phyloP scores from a whole-genome alignment of 768 basidiomycete species.

The Lentinula aciculospora region DNA sequence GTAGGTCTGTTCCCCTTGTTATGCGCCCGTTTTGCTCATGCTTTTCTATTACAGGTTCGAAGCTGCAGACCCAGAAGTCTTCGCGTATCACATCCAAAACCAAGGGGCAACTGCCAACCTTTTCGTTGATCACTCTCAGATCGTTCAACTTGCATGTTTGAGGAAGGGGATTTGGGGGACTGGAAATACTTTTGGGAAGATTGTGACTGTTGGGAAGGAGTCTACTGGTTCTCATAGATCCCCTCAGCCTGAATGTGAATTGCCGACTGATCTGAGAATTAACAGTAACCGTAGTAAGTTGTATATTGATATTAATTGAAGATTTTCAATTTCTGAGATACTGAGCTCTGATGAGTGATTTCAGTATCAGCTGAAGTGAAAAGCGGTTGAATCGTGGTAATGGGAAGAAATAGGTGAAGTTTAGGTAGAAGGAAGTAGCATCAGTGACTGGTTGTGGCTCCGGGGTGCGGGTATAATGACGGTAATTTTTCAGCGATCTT shows the following conservation, averaged over 20 bases:
- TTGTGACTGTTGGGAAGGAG: slow-evolving; percentile 30
- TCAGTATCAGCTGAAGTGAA: too few species aligned
- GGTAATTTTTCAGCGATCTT: too few species aligned
- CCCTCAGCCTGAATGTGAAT: background rate
- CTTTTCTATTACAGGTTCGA: slow-evolving; percentile 25
- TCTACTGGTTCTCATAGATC: background rate
- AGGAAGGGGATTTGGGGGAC: slow-evolving; percentile 42
- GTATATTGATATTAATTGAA: too few species aligned
- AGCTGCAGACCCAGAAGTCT: slow-evolving; percentile 39
- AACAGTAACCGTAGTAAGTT: too few species aligned
- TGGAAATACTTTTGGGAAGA: slow-evolving; percentile 33
- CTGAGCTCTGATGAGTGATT: too few species aligned
- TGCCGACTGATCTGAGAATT: too few species aligned
- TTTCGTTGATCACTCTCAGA: slow-evolving; percentile 40
- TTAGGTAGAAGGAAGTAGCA: too few species aligned
- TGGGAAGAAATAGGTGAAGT: too few species aligned
- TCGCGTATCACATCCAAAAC: slow-evolving; percentile 39
- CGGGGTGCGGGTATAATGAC: too few species aligned
- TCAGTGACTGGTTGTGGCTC: too few species aligned
- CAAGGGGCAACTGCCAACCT: slow-evolving; percentile 35
- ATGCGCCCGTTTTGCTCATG: background rate
- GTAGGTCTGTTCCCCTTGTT: slow-evolving; percentile 13
- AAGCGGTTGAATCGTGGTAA: too few species aligned
- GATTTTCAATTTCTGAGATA: too few species aligned
- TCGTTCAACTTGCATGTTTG: slow-evolving; percentile 38